Base-by-base conservation (phyloP, 768 basidiomycete species). In the Trametes maxima region DNA sequence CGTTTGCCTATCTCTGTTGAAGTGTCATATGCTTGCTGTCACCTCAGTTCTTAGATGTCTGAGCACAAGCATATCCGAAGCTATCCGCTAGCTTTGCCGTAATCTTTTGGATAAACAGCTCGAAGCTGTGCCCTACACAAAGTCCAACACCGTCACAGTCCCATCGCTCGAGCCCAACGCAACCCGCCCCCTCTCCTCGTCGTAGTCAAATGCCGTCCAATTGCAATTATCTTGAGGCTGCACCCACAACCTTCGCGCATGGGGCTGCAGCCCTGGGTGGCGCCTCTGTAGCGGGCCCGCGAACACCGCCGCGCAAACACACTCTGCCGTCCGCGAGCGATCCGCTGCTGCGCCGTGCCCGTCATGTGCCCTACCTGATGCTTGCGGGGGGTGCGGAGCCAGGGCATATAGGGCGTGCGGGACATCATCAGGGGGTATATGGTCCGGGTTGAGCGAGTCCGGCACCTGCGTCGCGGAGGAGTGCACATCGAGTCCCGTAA, bases 121-220 rank as follows among this genome's bases (percentile, higher is more conserved):
- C 28, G 28, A 8, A 8, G 28, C 8, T 8, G 28, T 8, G 13
- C 8, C 19, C 54, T 57, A 65, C 12, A 52, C 62, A 11, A 67
- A 49, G 40, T 77, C 70, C 54, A 83, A 55, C 13, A 86, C 68
- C 21, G 74, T 74, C 14, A 86, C 74, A 45, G 68, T 59, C 16
- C 86, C 86, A 59, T 74, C 77, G 56, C 76, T 78, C 42, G 82
- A 80, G 5, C 82, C 85, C 21, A 87, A 63, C 6, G 75, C 85
- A 54, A 87, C 73, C 60, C 81, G 74, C 5, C 86, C 86, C 46
- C 73, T 65, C 40, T 76, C 76, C 69, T 88, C 86, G 56, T 85
- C 84, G 64, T 88, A 88, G 69, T 86, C 86, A 60, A 88, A 66
- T 46, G 83, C 76, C 3, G 80, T 79, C 86, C 86, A 88, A 60